A percentile compares a stretch with the other conserved stretches of the same genome.
Evolutionary conservation across 1,284 basidiomycete genomes (phyloP).

Genomic region (Marasmius fiardii): DNA sequence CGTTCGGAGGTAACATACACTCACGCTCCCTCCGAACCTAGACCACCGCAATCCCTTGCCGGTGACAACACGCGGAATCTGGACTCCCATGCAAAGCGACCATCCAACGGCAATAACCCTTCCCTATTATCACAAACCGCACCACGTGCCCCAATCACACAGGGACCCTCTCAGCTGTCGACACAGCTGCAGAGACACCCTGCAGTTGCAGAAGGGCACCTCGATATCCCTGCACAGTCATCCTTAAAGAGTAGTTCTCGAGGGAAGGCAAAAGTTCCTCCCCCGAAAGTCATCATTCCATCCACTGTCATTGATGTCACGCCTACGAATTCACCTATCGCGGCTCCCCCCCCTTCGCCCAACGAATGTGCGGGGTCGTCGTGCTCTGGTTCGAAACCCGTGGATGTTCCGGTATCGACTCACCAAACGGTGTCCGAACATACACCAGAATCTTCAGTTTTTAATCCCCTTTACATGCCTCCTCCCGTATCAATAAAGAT

Average conservation of each 20-base stretch:
- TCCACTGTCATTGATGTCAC: slow-evolving; percentile 5
- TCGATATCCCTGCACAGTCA: not conserved
- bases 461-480: slow-evolving; percentile 20
- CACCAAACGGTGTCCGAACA: slow-evolving; percentile 18
- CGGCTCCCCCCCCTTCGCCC: slow-evolving; percentile 24
- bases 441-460: slow-evolving; percentile 18
- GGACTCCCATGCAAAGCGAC: slow-evolving; percentile 2
- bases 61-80: not conserved
- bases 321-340: slow-evolving; percentile 9
- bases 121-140: slow-evolving; percentile 73
- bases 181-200: slow-evolving; percentile 35
- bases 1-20: too few species aligned
- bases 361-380: slow-evolving; percentile 13
- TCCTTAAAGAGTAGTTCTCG: not conserved
- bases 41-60: not conserved
- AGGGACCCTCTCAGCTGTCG: slow-evolving; percentile 34
- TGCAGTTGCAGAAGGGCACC: slow-evolving; percentile 14
- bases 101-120: slow-evolving; percentile 27
- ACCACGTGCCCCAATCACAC: slow-evolving; percentile 21
- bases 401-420: slow-evolving; percentile 13
- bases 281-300: not conserved
- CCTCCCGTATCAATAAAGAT: slow-evolving; percentile 83
- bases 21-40: too few species aligned
- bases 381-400: slow-evolving; percentile 11
- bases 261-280: not conserved